Percentiles rank a stretch among this genome's conserved stretches.
phyloP scores from a whole-genome alignment of 2,329 filamentous ascomycete genomes.

The Dactylonectria estremocensis region DNA sequence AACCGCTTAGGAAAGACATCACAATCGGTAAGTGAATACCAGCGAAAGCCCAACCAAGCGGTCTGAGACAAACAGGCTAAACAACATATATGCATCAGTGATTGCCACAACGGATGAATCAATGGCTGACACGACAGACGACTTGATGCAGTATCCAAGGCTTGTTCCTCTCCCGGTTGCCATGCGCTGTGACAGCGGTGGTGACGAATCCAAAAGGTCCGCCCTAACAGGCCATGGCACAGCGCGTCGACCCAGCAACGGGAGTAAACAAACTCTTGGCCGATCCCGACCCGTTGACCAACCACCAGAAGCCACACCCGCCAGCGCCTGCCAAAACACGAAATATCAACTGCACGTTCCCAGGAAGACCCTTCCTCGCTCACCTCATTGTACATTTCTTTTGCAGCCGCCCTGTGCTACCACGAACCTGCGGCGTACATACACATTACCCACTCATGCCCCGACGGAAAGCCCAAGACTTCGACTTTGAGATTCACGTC shows the following conservation, averaged over 20 bases:
- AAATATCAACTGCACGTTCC: constrained; percentile 45
- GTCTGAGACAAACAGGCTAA: constrained; percentile 20
- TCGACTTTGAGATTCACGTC: constrained; percentile 65
- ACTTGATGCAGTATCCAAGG: constrained; percentile 23
- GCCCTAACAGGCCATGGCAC: constrained; percentile 17
- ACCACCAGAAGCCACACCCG: constrained; percentile 50
- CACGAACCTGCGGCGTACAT: constrained; percentile 34
- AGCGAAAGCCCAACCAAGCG: constrained; percentile 14
- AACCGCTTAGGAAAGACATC: constrained; percentile 40
- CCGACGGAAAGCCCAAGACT: constrained; percentile 52
- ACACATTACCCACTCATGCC: constrained; percentile 43
- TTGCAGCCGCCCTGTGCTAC: constrained; percentile 35
- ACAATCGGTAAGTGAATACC: constrained; percentile 32
- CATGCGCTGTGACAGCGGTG: constrained; percentile 24
- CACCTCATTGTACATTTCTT: constrained; percentile 26
- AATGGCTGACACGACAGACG: constrained; percentile 15
- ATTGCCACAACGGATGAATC: not conserved
- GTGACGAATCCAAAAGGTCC: not conserved
- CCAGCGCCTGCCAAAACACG: constrained; percentile 21
- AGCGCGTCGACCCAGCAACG: constrained; percentile 54
- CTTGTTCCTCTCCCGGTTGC: constrained; percentile 3
- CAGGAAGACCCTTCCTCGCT: constrained; percentile 36
- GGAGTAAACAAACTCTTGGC: constrained; percentile 52
- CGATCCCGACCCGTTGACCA: constrained; percentile 46
- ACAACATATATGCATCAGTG: not conserved